Base-by-base conservation (phyloP, 345 rosid genomes). In the Rubroshorea leprosula region DNA sequence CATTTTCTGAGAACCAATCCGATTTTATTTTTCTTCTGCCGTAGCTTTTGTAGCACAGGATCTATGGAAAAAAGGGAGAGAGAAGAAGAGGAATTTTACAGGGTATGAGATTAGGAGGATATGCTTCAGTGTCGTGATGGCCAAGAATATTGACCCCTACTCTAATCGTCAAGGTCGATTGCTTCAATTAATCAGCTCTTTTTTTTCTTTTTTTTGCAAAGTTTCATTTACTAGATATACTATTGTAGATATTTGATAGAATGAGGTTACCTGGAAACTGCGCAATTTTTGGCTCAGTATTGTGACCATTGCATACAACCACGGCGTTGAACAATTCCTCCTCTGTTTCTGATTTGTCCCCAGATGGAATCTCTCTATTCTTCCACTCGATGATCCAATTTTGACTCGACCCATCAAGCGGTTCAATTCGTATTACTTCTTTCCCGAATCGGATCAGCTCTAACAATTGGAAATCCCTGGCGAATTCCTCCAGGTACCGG, bases 261-360 rank as follows among this genome's bases (percentile, higher is more conserved):
- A n/a, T n/a, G n/a, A n/a, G n/a, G n/a, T n/a, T 35, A 59, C 64
- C 55, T 22, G 80, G 69, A 51, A 84, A 72, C 17, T 72, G 71
- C 11, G 87, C 87, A 9, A 75, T 9, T 11, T 77, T 78, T 59
- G 85, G 85, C 27, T 81, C 74, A 5, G 82, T 75, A 62, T 41
- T 63, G 52, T 84, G 84, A 1, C 90, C 90, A 25, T 67, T 81
- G 53, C 87, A 84, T 1, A 81, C 74, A 58, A 84, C 83, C 46
- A 81, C 87, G 49, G 90, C 90, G 65, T 81, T 83, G 38, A 69
- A 81, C 23, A 64, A 55, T 53, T 84, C 81, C 14, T 73, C 71
- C 0, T 16, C 31, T 6, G 23, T 47, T 43, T 25, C 43, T 52
- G 21, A 16, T 26, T 26, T 38, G 26, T 62, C 21, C 16, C 55